Percentiles rank a stretch among this genome's conserved stretches.
phyloP scores from a whole-genome alignment of 2,329 filamentous ascomycete genomes.

The Fusarium sp. region DNA sequence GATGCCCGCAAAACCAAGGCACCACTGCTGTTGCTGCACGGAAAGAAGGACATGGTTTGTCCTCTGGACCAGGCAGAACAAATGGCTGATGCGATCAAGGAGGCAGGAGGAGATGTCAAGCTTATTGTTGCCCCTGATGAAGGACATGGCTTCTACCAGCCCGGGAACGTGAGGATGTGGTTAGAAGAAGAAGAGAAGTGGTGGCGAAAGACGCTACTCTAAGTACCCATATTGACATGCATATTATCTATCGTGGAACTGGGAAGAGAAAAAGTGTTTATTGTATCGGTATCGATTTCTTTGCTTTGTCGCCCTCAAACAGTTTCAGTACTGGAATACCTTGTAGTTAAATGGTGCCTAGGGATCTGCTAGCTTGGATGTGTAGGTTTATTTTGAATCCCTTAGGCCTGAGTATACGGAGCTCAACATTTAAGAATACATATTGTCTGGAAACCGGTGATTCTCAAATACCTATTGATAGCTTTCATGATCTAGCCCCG shows the following conservation, averaged over 20 bases:
- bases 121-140: slow-evolving; percentile 61
- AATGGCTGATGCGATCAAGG: slow-evolving; percentile 59
- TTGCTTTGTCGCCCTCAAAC: not conserved
- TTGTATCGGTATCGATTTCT: not conserved
- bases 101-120: slow-evolving; percentile 55
- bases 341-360: not conserved
- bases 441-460: not conserved
- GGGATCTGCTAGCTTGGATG: not conserved
- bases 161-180: slow-evolving; percentile 51
- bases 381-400: too few species aligned
- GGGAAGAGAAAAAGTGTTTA: not conserved
- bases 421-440: not conserved
- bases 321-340: not conserved
- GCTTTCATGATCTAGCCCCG: not conserved
- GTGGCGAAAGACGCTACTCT: slow-evolving; percentile 56
- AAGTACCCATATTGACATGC: not conserved
- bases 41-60: slow-evolving; percentile 66
- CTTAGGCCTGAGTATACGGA: not conserved
- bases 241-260: not conserved
- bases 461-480: not conserved
- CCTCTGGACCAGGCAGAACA: slow-evolving; percentile 65
- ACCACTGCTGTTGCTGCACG: slow-evolving; percentile 67
- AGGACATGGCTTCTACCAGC: slow-evolving; percentile 60
- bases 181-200: slow-evolving; percentile 58
- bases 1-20: slow-evolving; percentile 59